Evolutionary conservation across 345 rosid genomes (phyloP), one percentile per base, ranked within the genome.

Genomic region (Rhizophora apiculata): DNA sequence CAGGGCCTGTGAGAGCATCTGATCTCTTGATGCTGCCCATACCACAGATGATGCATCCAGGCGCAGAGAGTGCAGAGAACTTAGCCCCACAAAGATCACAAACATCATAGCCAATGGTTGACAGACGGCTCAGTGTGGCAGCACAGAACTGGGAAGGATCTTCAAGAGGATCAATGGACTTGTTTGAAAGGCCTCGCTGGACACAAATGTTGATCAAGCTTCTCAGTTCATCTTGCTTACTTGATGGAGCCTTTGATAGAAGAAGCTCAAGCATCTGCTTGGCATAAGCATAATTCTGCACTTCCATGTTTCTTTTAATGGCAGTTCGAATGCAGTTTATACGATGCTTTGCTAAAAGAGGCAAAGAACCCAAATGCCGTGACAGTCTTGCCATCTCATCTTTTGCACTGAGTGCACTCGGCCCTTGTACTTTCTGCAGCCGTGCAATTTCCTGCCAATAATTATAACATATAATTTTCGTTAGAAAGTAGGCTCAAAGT

Each of bases 221-320:
- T 78, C 91, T 82, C 59, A 95, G 49, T 77, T 95, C 98, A 7
- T 95, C 99, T 79, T 90, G 99, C 82, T 92, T 95, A 62, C 87
- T 81, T 5, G 89, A 71, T 36, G 99, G 99, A 36, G 99, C 99
- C 80, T 95, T 92, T 18, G 94, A 87, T 20, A 95, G 73, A 58
- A 95, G 99, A 30, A 95, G 96, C 69, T 92, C 98, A 55, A 92
- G 94, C 99, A 95, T 95, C 84, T 95, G 97, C 76, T 89, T 92
- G 5, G 90, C 74, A 81, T 95, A 95, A 49, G 88, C 92, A 59
- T 83, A 95, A 80, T 95, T 95, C 76, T 95, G 99, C 48, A 95
- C 97, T 69, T 95, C 99, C 98, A 92, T 95, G 81, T 95, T 95
- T 59, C 97, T 73, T 83, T 87, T 95, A 74, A 95, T 92, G 61